These are phyloP conservation scores for Leptomonas pyrrhocoris DNA, from an alignment of 208 protist genomes.

Conservation along the genomic window DNA sequence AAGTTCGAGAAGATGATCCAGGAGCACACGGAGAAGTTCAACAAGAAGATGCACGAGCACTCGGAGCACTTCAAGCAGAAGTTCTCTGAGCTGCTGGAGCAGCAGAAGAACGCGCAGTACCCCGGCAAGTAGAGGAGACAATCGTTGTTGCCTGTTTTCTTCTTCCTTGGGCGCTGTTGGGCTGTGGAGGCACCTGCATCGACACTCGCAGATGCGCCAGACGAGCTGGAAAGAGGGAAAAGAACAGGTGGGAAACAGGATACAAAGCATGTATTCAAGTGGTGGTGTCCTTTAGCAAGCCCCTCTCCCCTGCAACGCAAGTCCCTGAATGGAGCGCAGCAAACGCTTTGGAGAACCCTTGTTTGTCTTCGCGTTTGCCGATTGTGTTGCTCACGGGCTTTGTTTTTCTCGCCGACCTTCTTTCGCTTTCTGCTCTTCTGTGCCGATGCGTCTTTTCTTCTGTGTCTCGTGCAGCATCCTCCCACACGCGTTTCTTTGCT, in stretches of 20 bases:
- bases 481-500: not conserved
- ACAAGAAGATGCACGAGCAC: constrained; percentile 93
- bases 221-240: too few relatives aligned
- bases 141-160: not conserved
- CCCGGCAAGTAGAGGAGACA: constrained; percentile 67
- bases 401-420: not conserved
- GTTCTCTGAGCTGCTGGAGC: constrained; percentile 89
- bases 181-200: too few relatives aligned
- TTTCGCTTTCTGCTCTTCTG: too few relatives aligned
- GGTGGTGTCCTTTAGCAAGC: too few relatives aligned
- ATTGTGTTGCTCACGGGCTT: not conserved
- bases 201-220: too few relatives aligned
- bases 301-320: too few relatives aligned
- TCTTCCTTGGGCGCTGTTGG: too few relatives aligned
- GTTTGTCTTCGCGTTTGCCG: constrained; percentile 7
- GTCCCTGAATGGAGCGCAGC: too few relatives aligned
- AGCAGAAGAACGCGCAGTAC: constrained; percentile 93
- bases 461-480: not conserved
- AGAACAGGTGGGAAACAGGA: too few relatives aligned
- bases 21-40: constrained; percentile 94
- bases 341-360: too few relatives aligned
- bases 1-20: constrained; percentile 94
- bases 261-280: too few relatives aligned
- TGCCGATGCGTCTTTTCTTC: too few relatives aligned
- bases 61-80: constrained; percentile 93